phyloP scores from a whole-genome alignment of 495 filamentous ascomycete species.

The Glonium stellatum region DNA sequence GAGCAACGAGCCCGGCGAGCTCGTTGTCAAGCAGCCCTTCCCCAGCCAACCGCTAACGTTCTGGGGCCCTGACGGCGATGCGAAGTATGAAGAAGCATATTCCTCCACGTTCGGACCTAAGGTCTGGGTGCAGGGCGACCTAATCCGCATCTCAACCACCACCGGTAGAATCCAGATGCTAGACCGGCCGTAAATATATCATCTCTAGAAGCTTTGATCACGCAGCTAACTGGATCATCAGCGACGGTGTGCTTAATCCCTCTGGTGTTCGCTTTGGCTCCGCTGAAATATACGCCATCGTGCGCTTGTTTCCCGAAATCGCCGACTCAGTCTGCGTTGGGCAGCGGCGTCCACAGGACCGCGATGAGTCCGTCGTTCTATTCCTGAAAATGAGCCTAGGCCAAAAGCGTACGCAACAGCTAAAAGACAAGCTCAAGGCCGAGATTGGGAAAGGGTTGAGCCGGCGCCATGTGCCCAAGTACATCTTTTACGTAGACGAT shows the following conservation, averaged over 20 bases:
- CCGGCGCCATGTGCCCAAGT: conserved; percentile 6
- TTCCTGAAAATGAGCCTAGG: conserved; percentile 2
- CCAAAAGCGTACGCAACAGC: background rate
- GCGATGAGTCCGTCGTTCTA: conserved; percentile 6
- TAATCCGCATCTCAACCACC: conserved; percentile 2
- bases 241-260: conserved; percentile 8
- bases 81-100: background rate
- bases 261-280: conserved; percentile 8
- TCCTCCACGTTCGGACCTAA: background rate
- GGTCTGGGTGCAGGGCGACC: conserved; percentile 1
- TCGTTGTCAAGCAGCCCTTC: conserved; percentile 6
- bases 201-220: too few species aligned
- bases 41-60: conserved; percentile 1
- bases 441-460: conserved; percentile 1
- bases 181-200: background rate
- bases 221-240: background rate
- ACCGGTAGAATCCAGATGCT: background rate
- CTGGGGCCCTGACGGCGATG: conserved; percentile 1
- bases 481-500: conserved; percentile 1
- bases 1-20: conserved; percentile 3
- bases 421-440: background rate
- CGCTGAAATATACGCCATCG: conserved; percentile 8
- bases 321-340: conserved; percentile 7
- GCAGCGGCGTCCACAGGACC: conserved; percentile 3
- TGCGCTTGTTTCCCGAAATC: background rate